Conservation (phyloP, 2,329 filamentous ascomycete species). For the Fusarium buharicum region DNA sequence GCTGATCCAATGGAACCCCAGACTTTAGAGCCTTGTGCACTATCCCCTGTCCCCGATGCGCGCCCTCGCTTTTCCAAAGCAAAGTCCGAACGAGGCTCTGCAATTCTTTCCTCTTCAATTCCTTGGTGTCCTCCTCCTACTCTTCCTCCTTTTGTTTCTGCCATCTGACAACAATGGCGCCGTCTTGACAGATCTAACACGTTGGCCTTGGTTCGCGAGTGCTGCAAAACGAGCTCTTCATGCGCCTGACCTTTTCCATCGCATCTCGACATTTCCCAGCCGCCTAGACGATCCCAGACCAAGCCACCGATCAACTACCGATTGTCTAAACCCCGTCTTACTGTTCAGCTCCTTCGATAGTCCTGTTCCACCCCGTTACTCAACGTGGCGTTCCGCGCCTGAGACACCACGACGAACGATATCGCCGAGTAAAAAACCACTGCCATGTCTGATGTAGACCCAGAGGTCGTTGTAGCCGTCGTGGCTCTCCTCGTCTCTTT, state of each 20-base stretch:
- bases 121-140: conserved; percentile 2
- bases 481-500: conserved; percentile 60
- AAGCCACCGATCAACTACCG: neutral
- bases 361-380: neutral
- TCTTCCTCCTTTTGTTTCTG: neutral
- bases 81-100: conserved; percentile 35
- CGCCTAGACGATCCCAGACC: neutral
- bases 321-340: neutral
- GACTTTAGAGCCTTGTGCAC: conserved; percentile 28
- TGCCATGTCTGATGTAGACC: conserved; percentile 35
- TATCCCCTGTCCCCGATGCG: conserved; percentile 26
- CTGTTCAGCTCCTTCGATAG: neutral
- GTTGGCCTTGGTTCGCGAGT: conserved; percentile 9
- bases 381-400: neutral
- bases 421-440: neutral
- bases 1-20: conserved; percentile 33
- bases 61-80: conserved; percentile 8
- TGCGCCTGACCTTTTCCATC: neutral
- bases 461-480: conserved; percentile 54
- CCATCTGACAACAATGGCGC: conserved; percentile 11
- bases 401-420: conserved; percentile 9
- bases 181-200: conserved; percentile 8
- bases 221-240: neutral
- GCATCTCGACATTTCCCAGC: neutral
- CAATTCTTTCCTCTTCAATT: conserved; percentile 2